A percentile compares a stretch with the other conserved stretches of the same genome.
Conservation (phyloP, 257 asterid genomes). For the Solanum lignicaule region DNA sequence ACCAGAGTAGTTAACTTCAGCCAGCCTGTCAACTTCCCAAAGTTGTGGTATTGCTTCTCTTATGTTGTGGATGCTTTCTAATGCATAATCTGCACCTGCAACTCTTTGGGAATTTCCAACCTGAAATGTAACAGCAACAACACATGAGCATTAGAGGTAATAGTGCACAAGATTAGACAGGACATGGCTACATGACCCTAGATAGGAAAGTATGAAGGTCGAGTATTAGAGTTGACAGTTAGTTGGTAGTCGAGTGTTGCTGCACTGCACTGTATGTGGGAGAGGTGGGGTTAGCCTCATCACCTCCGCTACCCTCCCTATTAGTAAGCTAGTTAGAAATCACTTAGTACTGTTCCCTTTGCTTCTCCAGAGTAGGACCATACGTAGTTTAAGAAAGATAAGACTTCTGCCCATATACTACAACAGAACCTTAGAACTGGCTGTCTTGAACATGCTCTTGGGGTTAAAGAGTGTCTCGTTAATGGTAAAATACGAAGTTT, state of each 20-base stretch:
- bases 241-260: too few relatives aligned
- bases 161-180: background rate
- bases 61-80: slow-evolving; percentile 86
- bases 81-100: slow-evolving; percentile 81
- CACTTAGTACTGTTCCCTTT: too few relatives aligned
- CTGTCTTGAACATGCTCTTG: background rate
- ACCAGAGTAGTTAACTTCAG: slow-evolving; percentile 54
- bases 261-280: too few relatives aligned
- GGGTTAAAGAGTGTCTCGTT: background rate
- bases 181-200: background rate
- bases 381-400: background rate
- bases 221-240: too few relatives aligned
- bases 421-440: background rate
- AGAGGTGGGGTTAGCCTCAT: too few relatives aligned
- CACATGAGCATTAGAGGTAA: background rate
- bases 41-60: slow-evolving; percentile 91
- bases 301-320: too few relatives aligned
- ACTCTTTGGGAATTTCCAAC: slow-evolving; percentile 78
- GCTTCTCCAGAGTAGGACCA: background rate
- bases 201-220: too few relatives aligned
- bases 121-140: slow-evolving; percentile 20
- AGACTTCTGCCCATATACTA: background rate
- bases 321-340: too few relatives aligned
- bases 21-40: slow-evolving; percentile 59
- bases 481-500: background rate